Evolutionary conservation across 306 rosid genomes (phyloP).

Genomic region (Abrus pulchellus): DNA sequence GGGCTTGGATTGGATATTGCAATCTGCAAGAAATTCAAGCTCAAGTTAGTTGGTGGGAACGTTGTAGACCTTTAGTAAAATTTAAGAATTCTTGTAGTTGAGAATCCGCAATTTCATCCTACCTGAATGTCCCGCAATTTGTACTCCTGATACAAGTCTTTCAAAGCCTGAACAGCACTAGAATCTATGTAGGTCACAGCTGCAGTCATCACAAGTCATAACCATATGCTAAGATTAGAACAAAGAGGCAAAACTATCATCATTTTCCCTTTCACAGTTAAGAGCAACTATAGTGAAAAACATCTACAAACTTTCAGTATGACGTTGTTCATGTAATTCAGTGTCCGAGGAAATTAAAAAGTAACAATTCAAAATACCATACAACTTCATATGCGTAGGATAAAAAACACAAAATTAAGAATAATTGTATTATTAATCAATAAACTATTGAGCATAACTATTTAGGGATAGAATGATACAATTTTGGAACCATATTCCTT

Average conservation of each 20-base stretch:
- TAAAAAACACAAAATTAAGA: neutral
- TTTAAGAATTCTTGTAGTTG: neutral
- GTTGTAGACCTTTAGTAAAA: neutral
- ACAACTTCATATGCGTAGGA: constrained; percentile 14
- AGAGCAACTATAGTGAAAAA: constrained; percentile 35
- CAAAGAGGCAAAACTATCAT: constrained; percentile 28
- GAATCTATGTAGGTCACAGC: constrained; percentile 98
- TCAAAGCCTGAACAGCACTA: constrained; percentile 92
- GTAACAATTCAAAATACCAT: neutral
- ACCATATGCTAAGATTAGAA: constrained; percentile 29
- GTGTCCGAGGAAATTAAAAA: neutral
- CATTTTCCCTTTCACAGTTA: neutral
- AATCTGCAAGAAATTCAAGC: constrained; percentile 64
- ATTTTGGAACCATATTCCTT: constrained; percentile 12
- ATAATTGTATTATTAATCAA: constrained; percentile 1
- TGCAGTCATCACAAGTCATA: constrained; percentile 52
- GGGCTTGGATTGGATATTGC: constrained; percentile 90
- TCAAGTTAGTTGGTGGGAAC: constrained; percentile 22
- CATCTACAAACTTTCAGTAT: constrained; percentile 19
- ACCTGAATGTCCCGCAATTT: constrained; percentile 90
- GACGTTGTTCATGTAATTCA: constrained; percentile 23
- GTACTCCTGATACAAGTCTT: constrained; percentile 91
- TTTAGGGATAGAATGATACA: neutral
- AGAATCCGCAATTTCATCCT: constrained; percentile 25
- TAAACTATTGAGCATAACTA: constrained; percentile 5